A percentile compares a stretch with the other conserved stretches of the same genome.
phyloP scores from a whole-genome alignment of 2,329 filamentous ascomycete genomes.

The Plenodomus biglobosus region DNA sequence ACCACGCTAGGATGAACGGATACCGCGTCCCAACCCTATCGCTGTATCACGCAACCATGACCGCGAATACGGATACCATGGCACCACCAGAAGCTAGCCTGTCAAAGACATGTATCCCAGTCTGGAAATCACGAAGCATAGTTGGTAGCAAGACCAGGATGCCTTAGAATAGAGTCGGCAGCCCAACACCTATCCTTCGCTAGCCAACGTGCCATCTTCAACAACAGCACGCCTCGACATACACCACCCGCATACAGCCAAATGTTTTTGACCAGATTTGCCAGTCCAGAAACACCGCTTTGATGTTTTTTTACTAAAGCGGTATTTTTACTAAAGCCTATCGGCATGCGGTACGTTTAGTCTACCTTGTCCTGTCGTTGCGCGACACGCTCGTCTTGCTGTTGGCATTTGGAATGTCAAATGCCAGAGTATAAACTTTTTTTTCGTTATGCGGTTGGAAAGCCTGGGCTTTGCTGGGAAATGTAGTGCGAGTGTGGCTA shows the following conservation, averaged over 20 bases:
- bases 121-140: constrained; percentile 45
- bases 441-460: no score
- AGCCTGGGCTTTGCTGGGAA: no score
- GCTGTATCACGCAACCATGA: constrained; percentile 36
- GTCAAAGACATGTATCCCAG: constrained; percentile 46
- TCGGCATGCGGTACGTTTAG: constrained; percentile 70
- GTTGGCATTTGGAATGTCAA: constrained; percentile 54
- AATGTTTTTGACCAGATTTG: constrained; percentile 54
- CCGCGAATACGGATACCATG: constrained; percentile 41
- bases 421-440: constrained; percentile 61
- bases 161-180: constrained; percentile 43
- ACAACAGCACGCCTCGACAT: no score
- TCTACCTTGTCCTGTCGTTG: background rate
- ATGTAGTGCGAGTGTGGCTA: no score
- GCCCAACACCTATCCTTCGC: constrained; percentile 38
- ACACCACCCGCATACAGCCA: constrained; percentile 67
- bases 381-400: constrained; percentile 56
- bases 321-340: constrained; percentile 63
- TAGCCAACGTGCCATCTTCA: no score
- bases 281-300: constrained; percentile 52
- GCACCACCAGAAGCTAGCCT: constrained; percentile 48
- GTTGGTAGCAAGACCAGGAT: constrained; percentile 51
- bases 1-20: constrained; percentile 38
- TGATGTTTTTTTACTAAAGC: constrained; percentile 63
- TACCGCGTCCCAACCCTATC: constrained; percentile 38